Percentiles rank a stretch among this genome's conserved stretches.
Conservation (phyloP, 352 stramenopile species). For the Phytophthora capsici region DNA sequence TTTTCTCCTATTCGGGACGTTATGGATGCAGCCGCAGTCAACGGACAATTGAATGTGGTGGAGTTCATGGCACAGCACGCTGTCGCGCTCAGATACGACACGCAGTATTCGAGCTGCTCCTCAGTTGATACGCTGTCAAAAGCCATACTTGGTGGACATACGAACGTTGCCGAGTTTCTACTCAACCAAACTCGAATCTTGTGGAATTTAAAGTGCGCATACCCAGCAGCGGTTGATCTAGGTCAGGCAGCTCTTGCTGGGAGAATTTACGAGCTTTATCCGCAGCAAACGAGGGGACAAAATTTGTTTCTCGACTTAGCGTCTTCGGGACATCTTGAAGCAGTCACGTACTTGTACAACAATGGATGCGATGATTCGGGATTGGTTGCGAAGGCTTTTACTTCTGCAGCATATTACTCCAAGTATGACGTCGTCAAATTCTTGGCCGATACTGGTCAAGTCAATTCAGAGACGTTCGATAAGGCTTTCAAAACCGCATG, state of each 20-base stretch:
- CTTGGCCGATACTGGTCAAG: background rate
- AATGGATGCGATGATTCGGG: background rate
- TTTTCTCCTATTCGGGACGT: background rate
- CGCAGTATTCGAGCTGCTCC: background rate
- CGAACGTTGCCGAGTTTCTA: conserved; percentile 2
- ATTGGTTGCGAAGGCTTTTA: conserved; percentile 1
- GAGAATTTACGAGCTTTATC: background rate
- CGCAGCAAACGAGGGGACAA: background rate
- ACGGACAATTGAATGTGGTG: conserved; percentile 10
- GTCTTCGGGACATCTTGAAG: background rate
- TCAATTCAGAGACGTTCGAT: background rate
- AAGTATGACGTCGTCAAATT: background rate
- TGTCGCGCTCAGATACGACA: background rate
- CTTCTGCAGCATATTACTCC: background rate
- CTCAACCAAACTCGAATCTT: background rate
- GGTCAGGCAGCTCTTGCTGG: background rate
- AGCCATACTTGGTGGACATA: conserved; percentile 31
- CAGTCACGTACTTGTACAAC: conserved; percentile 4
- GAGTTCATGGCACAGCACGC: conserved; percentile 1
- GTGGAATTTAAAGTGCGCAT: conserved; percentile 1
- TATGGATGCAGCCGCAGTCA: conserved; percentile 15
- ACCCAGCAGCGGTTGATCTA: background rate
- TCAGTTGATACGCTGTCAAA: background rate
- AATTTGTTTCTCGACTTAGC: background rate
- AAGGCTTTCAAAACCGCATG: background rate